phyloP scores from a whole-genome alignment of 1,284 basidiomycete genomes.

The Cryptococcus floricola region DNA sequence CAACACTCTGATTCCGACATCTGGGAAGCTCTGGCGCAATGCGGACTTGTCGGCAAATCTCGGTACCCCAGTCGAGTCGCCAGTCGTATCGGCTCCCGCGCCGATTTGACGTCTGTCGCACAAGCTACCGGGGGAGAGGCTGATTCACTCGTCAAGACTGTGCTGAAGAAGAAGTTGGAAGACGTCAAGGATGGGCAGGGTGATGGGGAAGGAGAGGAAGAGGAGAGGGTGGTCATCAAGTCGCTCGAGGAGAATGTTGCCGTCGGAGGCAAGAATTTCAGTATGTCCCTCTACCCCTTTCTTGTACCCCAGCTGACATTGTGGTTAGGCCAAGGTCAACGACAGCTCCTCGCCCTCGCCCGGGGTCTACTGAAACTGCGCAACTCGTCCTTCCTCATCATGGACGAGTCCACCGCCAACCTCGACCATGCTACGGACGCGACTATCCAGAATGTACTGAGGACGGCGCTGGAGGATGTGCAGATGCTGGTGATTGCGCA shows the following conservation, averaged over 20 bases:
- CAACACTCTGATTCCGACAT: constrained; percentile 53
- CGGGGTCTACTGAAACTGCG: constrained; percentile 54
- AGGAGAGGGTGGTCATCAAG: constrained; percentile 51
- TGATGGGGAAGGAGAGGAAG: constrained; percentile 26
- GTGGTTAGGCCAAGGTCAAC: constrained; percentile 53
- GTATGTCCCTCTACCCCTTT: constrained; percentile 7
- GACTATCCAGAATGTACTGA: constrained; percentile 50
- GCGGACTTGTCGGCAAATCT: constrained; percentile 43
- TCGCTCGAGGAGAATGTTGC: constrained; percentile 53
- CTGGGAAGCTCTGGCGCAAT: constrained; percentile 54
- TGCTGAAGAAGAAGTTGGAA: constrained; percentile 13
- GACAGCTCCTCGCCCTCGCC: constrained; percentile 56
- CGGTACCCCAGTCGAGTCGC: constrained; percentile 27
- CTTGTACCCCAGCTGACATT: background rate
- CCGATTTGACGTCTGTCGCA: constrained; percentile 1
- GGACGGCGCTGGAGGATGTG: constrained; percentile 46
- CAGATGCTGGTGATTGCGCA: constrained; percentile 53
- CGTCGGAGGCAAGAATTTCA: constrained; percentile 51
- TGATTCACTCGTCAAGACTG: background rate
- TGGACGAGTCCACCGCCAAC: constrained; percentile 56
- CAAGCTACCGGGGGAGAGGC: background rate
- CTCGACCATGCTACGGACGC: constrained; percentile 51
- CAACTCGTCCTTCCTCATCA: constrained; percentile 53
- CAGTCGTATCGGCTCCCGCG: constrained; percentile 15
- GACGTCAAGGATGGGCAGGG: constrained; percentile 4